phyloP scores from a whole-genome alignment of 2,329 filamentous ascomycete species.

The Macrophomina tecta region DNA sequence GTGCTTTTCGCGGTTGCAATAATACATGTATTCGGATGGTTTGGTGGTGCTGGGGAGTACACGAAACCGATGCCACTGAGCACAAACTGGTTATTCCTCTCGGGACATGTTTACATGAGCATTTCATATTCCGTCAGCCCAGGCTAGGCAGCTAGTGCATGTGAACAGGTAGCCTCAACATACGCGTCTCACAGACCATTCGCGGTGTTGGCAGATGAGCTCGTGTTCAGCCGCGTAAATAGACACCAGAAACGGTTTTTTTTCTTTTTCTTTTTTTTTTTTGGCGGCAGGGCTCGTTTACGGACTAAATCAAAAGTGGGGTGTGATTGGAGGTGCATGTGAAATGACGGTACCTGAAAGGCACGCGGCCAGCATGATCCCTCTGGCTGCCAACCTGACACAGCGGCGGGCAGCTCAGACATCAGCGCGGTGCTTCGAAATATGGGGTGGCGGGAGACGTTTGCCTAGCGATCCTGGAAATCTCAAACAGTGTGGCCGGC shows the following conservation, averaged over 20 bases:
- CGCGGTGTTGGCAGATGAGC: conserved; percentile 7
- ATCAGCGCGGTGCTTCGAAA: background rate
- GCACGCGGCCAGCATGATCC: conserved; percentile 16
- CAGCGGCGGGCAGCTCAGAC: conserved; percentile 15
- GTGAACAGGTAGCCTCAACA: background rate
- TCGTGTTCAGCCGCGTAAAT: conserved; percentile 9
- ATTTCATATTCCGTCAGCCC: background rate
- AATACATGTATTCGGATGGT: background rate
- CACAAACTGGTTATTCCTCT: background rate
- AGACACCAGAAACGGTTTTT: background rate
- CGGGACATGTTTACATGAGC: background rate
- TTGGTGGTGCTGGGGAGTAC: conserved; percentile 5
- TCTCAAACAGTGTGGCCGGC: conserved; percentile 21
- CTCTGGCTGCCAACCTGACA: conserved; percentile 10
- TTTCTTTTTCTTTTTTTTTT: conserved; percentile 3
- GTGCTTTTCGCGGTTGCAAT: background rate
- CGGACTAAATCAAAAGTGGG: background rate
- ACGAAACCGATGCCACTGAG: background rate
- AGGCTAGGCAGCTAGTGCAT: background rate
- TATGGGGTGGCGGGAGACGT: conserved; percentile 21
- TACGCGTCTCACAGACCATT: conserved; percentile 13
- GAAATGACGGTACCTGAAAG: conserved; percentile 17
- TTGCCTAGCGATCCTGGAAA: conserved; percentile 17
- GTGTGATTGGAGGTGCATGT: conserved; percentile 16
- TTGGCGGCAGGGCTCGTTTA: background rate